Evolutionary conservation across 371 early-diverging fungal genomes (phyloP).

Genomic region (Actinomortierella ambigua): DNA sequence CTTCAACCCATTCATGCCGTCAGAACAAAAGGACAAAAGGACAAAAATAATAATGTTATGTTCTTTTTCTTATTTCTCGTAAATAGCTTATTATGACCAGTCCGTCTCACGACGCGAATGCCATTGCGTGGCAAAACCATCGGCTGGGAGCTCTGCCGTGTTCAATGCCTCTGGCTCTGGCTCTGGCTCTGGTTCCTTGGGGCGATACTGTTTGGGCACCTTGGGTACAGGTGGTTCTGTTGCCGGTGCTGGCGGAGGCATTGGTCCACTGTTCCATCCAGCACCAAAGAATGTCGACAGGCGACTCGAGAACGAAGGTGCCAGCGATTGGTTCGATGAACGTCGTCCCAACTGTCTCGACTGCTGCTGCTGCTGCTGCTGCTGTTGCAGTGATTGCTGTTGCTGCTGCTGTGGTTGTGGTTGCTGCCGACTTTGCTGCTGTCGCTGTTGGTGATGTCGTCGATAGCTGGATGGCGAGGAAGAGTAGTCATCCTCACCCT

Average conservation of each 20-base stretch:
- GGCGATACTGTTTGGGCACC: conserved; percentile 35
- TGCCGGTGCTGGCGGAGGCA: conserved; percentile 9
- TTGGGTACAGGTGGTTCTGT: conserved; percentile 30
- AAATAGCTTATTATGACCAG: conserved; percentile 11
- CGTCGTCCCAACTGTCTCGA: conserved; percentile 12
- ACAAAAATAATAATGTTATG: background rate
- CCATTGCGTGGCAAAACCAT: conserved; percentile 26
- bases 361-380: conserved; percentile 4
- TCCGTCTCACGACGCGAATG: conserved; percentile 34
- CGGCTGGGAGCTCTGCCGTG: conserved; percentile 21
- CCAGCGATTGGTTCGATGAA: conserved; percentile 26
- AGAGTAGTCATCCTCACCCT: conserved; percentile 25
- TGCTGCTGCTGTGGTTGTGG: conserved; percentile 4
- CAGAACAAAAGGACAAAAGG: background rate
- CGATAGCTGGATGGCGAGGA: conserved; percentile 43
- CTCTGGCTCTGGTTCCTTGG: conserved; percentile 17
- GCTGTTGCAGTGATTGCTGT: conserved; percentile 11
- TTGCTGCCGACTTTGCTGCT: conserved; percentile 21
- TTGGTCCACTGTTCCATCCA: conserved; percentile 25
- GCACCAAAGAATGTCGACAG: conserved; percentile 39
- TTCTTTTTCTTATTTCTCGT: background rate
- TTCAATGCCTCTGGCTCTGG: conserved; percentile 10
- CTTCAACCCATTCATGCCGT: too few species aligned
- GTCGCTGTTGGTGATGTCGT: conserved; percentile 42
- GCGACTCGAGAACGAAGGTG: conserved; percentile 36